phyloP scores from a whole-genome alignment of 2,329 filamentous ascomycete genomes.

The Aspergillus phoenicis region DNA sequence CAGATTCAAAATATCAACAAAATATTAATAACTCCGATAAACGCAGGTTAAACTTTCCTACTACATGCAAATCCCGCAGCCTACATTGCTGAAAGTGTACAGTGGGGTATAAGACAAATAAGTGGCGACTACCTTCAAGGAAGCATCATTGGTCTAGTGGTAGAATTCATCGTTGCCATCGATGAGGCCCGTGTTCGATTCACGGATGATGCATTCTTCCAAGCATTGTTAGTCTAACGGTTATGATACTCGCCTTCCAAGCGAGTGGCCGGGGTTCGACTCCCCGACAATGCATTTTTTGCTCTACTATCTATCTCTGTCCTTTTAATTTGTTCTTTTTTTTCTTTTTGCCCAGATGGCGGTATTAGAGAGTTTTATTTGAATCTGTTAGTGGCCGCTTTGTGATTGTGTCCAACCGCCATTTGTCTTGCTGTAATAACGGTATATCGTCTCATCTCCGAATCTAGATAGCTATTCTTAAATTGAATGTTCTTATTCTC shows the following conservation, averaged over 20 bases:
- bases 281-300: conserved; percentile 7
- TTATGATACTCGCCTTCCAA: conserved; percentile 1
- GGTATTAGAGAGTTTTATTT: neutral
- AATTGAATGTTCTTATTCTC: neutral
- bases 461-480: no score
- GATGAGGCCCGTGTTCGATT: conserved; percentile 53
- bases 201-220: conserved; percentile 42
- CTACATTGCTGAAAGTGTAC: no score
- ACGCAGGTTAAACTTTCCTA: no score
- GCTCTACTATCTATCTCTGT: neutral
- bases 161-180: conserved; percentile 51
- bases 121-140: no score
- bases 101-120: no score
- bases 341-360: neutral
- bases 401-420: no score
- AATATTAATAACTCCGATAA: no score
- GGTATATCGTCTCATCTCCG: no score
- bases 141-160: conserved; percentile 50
- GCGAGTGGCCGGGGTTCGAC: neutral
- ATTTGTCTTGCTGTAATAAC: no score
- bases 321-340: neutral
- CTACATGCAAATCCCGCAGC: no score
- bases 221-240: neutral
- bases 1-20: no score
- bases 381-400: neutral